Percentiles rank a stretch among this genome's conserved stretches.
These are phyloP conservation scores for Lepidopterella palustris DNA, from an alignment of 495 filamentous ascomycete genomes.

Conservation along the genomic window DNA sequence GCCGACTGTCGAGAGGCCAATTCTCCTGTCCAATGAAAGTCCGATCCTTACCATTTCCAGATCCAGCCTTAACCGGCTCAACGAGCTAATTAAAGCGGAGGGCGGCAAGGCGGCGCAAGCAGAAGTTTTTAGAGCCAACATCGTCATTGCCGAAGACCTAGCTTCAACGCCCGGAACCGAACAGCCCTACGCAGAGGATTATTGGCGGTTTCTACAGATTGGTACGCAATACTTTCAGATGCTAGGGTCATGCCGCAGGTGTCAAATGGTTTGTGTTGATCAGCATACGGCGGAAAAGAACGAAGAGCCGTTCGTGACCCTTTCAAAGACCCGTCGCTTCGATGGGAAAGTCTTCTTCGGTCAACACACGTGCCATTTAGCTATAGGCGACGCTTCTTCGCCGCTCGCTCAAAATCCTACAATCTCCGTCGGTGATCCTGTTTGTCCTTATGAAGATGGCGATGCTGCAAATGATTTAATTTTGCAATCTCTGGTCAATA, in stretches of 20 bases:
- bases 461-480: conserved; percentile 8
- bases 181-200: conserved; percentile 55
- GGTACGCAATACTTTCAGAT: conserved; percentile 56
- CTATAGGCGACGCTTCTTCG: conserved; percentile 16
- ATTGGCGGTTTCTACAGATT: conserved; percentile 47
- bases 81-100: conserved; percentile 55
- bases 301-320: conserved; percentile 80
- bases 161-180: conserved; percentile 39
- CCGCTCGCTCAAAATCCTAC: conserved; percentile 41
- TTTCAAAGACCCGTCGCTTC: conserved; percentile 76
- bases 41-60: conserved; percentile 80
- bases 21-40: conserved; percentile 83
- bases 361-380: conserved; percentile 53
- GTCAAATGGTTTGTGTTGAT: conserved; percentile 93
- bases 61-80: conserved; percentile 71
- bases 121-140: conserved; percentile 78
- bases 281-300: conserved; percentile 71
- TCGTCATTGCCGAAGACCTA: conserved; percentile 58
- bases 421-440: conserved; percentile 53
- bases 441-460: conserved; percentile 34
- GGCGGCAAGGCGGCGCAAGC: conserved; percentile 55
- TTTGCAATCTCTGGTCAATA: conserved; percentile 15
- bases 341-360: conserved; percentile 84
- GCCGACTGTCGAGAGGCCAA: conserved; percentile 43
- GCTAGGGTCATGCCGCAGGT: conserved; percentile 76